Base-by-base conservation (phyloP, 306 rosid genomes). In the Citrullus colocynthis region DNA sequence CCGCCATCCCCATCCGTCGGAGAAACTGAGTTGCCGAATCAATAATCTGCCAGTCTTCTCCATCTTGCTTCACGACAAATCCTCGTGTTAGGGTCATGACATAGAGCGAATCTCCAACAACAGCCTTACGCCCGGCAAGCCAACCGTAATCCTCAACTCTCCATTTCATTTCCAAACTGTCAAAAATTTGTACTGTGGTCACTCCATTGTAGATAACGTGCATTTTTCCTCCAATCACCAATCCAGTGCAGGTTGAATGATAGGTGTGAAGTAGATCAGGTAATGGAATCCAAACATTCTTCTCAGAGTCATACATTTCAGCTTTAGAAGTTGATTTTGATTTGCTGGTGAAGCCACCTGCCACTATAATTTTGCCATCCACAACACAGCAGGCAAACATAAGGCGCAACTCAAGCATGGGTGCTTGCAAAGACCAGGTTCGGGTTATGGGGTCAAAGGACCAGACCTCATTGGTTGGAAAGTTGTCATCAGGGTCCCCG, bases 381-480 rank as follows among this genome's bases (percentile, higher is more conserved):
- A 92, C 84, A 84, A 86, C 89, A 80, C 97, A 90, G 79, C 99
- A 95, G 1, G 99, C 97, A 81, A 95, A 95, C 97, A 91, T 89
- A 20, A 90, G 83, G 76, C 97, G 97, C 1, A 96, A 91, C 57
- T 92, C 92, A 44, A 89, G 92, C 99, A 95, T 95, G 45, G 97
- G 76, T 54, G 99, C 90, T 52, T 81, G 75, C 37, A 93, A 83
- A 48, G 96, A 72, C 99, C 99, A 95, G 72, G 72, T 89, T 80
- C 93, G 85, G 10, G 81, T 83, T 28, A 92, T 85, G 13, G 93
- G 97, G 65, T 95, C 93, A 62, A 89, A 95, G 32, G 97, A 95
- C 99, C 97, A 95, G 30, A 95, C 97, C 87, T 95, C 97, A 49
- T 89, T 86, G n/a, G 99, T 95, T 34, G 99, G 93, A 78, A 89